Evolutionary conservation across 768 basidiomycete genomes (phyloP).

Genomic region (Leccinum longicurvipes): DNA sequence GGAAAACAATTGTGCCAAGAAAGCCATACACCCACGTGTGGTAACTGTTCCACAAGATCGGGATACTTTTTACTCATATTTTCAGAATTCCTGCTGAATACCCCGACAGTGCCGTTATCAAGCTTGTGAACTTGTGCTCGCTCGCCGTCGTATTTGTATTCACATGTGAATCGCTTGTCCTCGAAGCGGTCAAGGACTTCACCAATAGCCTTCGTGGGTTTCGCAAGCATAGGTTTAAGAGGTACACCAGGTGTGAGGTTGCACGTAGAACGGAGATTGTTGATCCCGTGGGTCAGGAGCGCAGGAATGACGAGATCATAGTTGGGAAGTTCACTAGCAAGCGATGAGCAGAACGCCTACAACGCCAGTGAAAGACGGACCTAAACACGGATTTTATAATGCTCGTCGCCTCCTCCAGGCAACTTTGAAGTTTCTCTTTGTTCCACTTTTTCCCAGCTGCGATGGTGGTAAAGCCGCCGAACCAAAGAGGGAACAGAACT

Average conservation of each 20-base stretch:
- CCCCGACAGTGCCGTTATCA: conserved; percentile 76
- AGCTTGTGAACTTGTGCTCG: conserved; percentile 92
- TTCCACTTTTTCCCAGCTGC: conserved; percentile 72
- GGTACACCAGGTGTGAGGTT: conserved; percentile 95
- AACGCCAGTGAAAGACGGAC: conserved; percentile 37
- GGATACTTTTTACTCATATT: conserved; percentile 99
- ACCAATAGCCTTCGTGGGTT: conserved; percentile 97
- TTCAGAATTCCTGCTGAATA: conserved; percentile 97
- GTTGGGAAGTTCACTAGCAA: conserved; percentile 77
- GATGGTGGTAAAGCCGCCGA: background rate
- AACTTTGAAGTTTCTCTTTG: conserved; percentile 64
- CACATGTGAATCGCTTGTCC: conserved; percentile 92
- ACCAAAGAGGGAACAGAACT: background rate
- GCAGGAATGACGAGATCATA: conserved; percentile 94
- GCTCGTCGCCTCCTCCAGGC: conserved; percentile 73
- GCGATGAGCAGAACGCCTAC: conserved; percentile 2
- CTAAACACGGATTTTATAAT: conserved; percentile 91
- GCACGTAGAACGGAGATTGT: conserved; percentile 66
- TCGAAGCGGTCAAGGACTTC: conserved; percentile 98
- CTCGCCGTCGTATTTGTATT: conserved; percentile 99
- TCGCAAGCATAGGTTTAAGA: conserved; percentile 97
- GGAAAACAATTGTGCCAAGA: background rate
- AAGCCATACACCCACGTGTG: conserved; percentile 51
- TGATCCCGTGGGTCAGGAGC: conserved; percentile 74
- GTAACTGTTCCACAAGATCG: conserved; percentile 92